Conservation (phyloP, 176 grass and related monocot species). For the Dendrocalamus sinicus region DNA sequence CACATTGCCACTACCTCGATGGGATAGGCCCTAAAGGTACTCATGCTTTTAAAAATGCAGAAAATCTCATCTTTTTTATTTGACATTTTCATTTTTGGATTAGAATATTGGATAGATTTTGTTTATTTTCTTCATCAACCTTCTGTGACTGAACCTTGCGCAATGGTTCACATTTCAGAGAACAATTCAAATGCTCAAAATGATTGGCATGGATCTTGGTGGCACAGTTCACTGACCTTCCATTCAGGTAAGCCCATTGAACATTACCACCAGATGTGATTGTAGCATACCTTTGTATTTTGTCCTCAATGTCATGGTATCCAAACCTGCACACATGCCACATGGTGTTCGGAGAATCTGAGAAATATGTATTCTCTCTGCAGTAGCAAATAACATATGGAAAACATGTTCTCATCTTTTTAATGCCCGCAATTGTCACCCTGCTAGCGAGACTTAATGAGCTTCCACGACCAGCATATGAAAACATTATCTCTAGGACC, state of each 20-base stretch:
- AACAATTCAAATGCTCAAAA: conserved; percentile 93
- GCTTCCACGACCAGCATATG: conserved; percentile 10
- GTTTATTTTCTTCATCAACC: background rate
- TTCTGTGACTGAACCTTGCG: conserved; percentile 11
- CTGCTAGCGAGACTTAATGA: conserved; percentile 16
- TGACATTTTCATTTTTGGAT: conserved; percentile 14
- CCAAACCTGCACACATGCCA: background rate
- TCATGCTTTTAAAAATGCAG: conserved; percentile 19
- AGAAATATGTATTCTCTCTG: background rate
- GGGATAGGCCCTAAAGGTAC: conserved; percentile 89
- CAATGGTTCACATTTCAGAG: conserved; percentile 55
- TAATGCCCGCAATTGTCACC: background rate
- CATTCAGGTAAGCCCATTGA: conserved; percentile 64
- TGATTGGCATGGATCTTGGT: conserved; percentile 96
- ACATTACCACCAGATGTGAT: background rate
- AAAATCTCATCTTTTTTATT: conserved; percentile 18
- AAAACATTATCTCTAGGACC: conserved; percentile 10
- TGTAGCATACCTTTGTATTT: background rate
- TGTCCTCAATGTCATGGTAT: background rate
- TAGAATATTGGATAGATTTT: conserved; percentile 9
- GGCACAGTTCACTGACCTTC: conserved; percentile 76
- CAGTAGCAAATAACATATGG: conserved; percentile 21
- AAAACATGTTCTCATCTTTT: conserved; percentile 28
- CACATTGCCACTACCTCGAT: conserved; percentile 84
- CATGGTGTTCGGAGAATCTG: background rate